Percentiles rank a stretch among this genome's conserved stretches.
phyloP scores from a whole-genome alignment of 352 stramenopile genomes.

The Phytophthora pseudosyringae region DNA sequence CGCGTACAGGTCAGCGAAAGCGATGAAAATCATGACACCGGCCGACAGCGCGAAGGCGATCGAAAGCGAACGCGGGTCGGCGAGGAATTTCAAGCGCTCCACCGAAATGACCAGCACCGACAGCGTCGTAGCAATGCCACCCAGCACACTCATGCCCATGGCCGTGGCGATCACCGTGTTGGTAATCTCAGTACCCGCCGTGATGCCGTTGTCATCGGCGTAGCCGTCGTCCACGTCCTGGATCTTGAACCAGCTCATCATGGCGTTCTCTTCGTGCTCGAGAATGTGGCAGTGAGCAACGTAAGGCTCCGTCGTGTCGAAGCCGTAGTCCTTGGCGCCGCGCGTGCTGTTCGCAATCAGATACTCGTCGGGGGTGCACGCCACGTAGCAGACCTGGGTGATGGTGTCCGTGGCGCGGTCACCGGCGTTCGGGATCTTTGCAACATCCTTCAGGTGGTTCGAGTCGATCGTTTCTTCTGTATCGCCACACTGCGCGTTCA shows the following conservation, averaged over 20 bases:
- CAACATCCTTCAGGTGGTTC: slow-evolving; percentile 79
- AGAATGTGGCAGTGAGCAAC: slow-evolving; percentile 79
- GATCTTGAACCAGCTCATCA: slow-evolving; percentile 76
- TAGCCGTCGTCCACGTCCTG: slow-evolving; percentile 51
- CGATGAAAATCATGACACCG: slow-evolving; percentile 82
- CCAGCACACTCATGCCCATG: slow-evolving; percentile 76
- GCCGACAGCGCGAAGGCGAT: slow-evolving; percentile 72
- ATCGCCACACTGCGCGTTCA: slow-evolving; percentile 77
- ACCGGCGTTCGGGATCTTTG: slow-evolving; percentile 69
- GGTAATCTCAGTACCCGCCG: slow-evolving; percentile 42
- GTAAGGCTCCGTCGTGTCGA: slow-evolving; percentile 72
- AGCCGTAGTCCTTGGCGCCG: slow-evolving; percentile 61
- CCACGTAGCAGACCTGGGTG: slow-evolving; percentile 76
- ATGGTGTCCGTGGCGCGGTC: slow-evolving; percentile 40
- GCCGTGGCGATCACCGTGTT: slow-evolving; percentile 57
- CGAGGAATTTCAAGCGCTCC: slow-evolving; percentile 63
- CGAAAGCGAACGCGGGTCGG: slow-evolving; percentile 57
- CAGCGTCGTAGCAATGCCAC: slow-evolving; percentile 65
- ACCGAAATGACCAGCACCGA: slow-evolving; percentile 72
- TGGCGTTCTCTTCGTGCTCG: slow-evolving; percentile 77
- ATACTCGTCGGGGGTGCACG: slow-evolving; percentile 72
- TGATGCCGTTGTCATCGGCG: slow-evolving; percentile 51
- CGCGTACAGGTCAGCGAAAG: slow-evolving; percentile 61
- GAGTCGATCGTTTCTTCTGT: slow-evolving; percentile 66
- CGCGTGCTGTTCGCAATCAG: slow-evolving; percentile 52